phyloP scores from a whole-genome alignment of 176 grass and related monocot genomes.

The Thalia dealbata region DNA sequence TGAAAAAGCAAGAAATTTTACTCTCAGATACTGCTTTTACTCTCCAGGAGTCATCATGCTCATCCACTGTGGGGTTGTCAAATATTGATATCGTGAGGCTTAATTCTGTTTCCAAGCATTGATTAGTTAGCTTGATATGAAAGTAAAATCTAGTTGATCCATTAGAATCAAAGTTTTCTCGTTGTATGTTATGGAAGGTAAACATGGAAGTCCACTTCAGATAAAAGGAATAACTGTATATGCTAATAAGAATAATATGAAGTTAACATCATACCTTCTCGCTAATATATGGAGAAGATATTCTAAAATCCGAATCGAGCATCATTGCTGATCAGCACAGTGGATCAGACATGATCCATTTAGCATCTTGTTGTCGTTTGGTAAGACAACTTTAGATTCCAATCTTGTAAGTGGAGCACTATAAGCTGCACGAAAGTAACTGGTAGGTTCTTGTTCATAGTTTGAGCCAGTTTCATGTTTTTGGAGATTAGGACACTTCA shows the following conservation, averaged over 20 bases:
- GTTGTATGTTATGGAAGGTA: too few relatives aligned
- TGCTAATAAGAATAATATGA: neutral
- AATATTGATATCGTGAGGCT: neutral
- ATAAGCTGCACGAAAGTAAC: neutral
- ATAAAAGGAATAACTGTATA: neutral
- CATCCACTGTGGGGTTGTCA: neutral
- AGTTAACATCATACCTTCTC: neutral
- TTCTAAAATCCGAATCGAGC: neutral
- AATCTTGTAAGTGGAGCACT: slow-evolving; percentile 9
- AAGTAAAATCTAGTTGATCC: too few relatives aligned
- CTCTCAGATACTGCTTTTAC: neutral
- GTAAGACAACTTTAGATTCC: neutral
- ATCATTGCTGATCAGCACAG: neutral
- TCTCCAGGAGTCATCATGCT: neutral
- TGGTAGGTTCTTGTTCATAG: neutral
- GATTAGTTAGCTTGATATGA: too few relatives aligned
- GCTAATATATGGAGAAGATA: neutral
- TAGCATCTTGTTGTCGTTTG: neutral
- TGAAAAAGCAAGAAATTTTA: neutral
- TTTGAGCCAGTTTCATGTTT: neutral
- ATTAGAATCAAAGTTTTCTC: too few relatives aligned
- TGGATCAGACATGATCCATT: neutral
- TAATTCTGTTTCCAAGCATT: neutral
- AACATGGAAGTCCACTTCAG: too few relatives aligned
- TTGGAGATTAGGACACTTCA: neutral